Base-by-base conservation (phyloP, 2,329 filamentous ascomycete species). In the Aspergillus sp. region DNA sequence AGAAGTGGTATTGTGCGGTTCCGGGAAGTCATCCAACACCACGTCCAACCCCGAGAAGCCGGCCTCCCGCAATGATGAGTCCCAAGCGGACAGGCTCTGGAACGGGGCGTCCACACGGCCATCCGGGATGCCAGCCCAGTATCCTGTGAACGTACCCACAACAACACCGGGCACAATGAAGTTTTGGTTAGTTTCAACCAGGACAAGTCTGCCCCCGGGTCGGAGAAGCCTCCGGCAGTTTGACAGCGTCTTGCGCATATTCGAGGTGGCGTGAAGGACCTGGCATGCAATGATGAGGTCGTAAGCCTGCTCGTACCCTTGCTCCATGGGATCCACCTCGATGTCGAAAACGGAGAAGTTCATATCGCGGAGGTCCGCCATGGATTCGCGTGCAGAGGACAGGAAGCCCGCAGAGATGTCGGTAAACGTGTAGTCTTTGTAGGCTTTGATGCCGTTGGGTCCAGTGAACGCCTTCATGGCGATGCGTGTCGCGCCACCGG, bases 111-210 rank as follows among this genome's bases (percentile, higher is more conserved):
- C 44, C 36, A 27, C 5, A 42, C 66, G 61, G 2, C 62, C 65
- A 43, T 69, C 65, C 32, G 2, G 43, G n/a, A 66, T 60, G 29
- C 66, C 67, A 3, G 66, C 51, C 66, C 66, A 68, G 66, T 66
- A 69, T 4, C 66, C 66, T 19, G 64, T 63, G 9, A 68, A 55
- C 4, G 64, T 45, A 1, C 66, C 66, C 42, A 65, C 66, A 1
- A 66, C 53, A 3, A 67, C 42, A 44, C 67, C 64, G 12, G 66
- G 53, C 29, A 57, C 63, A 42, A 52, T 55, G 4, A 64, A 43
- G 4, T 52, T 52, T 6, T 49, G 41, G 2, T 59, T 66, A 53
- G 65, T 63, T 44, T 68, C 65, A 2, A 65, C 44, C 53, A 67
- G 52, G 47, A 64, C 49, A 3, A 67, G 43, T 5, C 64, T 55